phyloP scores from a whole-genome alignment of 768 basidiomycete species.

The Cyathus striatus region DNA sequence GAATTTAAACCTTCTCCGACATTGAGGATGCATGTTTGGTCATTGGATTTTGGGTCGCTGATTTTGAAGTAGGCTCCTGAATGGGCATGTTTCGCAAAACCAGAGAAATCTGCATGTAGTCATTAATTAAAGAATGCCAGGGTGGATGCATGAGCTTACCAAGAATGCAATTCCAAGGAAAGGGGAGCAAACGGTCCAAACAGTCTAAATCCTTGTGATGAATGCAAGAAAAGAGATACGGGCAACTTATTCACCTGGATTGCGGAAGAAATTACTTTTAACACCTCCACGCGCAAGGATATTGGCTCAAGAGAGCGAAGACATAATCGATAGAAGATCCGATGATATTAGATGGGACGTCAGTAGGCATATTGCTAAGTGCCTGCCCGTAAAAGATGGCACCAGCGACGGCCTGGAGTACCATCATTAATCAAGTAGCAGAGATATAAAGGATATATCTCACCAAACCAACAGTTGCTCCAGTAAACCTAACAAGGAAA shows the following conservation, averaged over 20 bases:
- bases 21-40: no score
- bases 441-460: constrained; percentile 13
- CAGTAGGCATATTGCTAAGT: constrained; percentile 41
- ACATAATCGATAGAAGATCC: constrained; percentile 50
- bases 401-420: constrained; percentile 65
- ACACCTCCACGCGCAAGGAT: constrained; percentile 37
- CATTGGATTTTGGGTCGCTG: no score
- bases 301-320: constrained; percentile 42
- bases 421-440: constrained; percentile 4
- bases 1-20: no score
- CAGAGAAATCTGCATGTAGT: constrained; percentile 30
- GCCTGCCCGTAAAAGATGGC: constrained; percentile 62
- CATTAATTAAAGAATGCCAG: no score
- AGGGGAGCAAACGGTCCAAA: constrained; percentile 73
- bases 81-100: constrained; percentile 32
- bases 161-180: constrained; percentile 61
- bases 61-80: constrained; percentile 12
- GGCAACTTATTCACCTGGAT: constrained; percentile 53
- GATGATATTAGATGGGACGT: constrained; percentile 32
- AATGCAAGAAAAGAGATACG: constrained; percentile 4
- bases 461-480: constrained; percentile 78
- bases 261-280: constrained; percentile 57
- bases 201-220: constrained; percentile 35
- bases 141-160: constrained; percentile 35
- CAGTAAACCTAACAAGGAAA: constrained; percentile 84